Percentiles rank a stretch among this genome's conserved stretches.
Conservation (phyloP, 2,329 filamentous ascomycete genomes). For the Cadophora sp. region DNA sequence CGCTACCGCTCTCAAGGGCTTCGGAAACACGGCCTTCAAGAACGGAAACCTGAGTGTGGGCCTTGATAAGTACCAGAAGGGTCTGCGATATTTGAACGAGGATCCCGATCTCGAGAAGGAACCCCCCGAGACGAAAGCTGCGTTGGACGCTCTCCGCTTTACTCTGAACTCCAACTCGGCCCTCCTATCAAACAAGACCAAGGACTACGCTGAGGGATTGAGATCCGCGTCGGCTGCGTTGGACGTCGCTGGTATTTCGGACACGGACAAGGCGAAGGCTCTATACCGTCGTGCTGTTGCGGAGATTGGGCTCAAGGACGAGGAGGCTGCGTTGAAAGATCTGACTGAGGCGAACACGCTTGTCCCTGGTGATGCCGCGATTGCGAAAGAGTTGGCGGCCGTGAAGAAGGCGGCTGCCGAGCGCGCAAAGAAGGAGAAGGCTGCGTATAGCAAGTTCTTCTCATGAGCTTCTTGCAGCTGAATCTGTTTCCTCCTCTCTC, state of each 20-base stretch:
- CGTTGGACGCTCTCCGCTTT: conserved; percentile 79
- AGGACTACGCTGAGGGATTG: conserved; percentile 72
- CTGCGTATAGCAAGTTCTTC: conserved; percentile 92
- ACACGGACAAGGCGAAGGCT: conserved; percentile 87
- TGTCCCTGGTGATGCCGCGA: conserved; percentile 75
- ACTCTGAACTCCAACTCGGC: conserved; percentile 88
- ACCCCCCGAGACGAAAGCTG: conserved; percentile 67
- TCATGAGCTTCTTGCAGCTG: conserved; percentile 29
- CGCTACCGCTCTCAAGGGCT: conserved; percentile 84
- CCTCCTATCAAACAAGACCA: conserved; percentile 82
- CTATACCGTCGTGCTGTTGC: conserved; percentile 83
- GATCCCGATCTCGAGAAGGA: conserved; percentile 79
- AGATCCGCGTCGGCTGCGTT: conserved; percentile 77
- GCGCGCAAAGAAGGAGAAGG: conserved; percentile 86
- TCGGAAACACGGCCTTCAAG: conserved; percentile 94
- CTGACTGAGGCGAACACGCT: conserved; percentile 78
- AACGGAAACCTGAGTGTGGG: conserved; percentile 70
- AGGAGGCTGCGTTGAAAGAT: conserved; percentile 79
- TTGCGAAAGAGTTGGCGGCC: conserved; percentile 75
- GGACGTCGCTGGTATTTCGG: conserved; percentile 66
- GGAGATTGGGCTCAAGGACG: conserved; percentile 78
- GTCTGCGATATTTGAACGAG: conserved; percentile 85
- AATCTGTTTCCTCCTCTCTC: background rate
- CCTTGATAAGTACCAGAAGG: conserved; percentile 94
- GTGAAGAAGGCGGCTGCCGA: conserved; percentile 80